Evolutionary conservation across 2,329 filamentous ascomycete genomes (phyloP).

Genomic region (Calonectria pseudoreteaudii): DNA sequence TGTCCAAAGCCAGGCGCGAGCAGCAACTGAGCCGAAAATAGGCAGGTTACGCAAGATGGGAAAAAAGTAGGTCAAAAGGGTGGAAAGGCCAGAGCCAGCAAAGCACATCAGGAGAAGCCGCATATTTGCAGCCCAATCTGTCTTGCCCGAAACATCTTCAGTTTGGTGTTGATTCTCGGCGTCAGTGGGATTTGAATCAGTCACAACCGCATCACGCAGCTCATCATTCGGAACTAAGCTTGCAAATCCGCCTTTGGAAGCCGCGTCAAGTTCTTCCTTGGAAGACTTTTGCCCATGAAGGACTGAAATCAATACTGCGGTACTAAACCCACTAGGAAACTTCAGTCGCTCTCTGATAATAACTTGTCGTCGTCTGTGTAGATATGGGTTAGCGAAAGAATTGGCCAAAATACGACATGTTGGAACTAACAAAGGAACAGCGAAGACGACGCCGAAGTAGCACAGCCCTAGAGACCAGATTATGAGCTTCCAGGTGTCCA

Average conservation of each 20-base stretch:
- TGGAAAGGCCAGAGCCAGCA: slow-evolving; percentile 72
- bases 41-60: slow-evolving; percentile 88
- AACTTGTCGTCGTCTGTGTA: slow-evolving; percentile 78
- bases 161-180: slow-evolving; percentile 48
- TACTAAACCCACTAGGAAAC: slow-evolving; percentile 96
- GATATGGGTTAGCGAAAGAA: not conserved
- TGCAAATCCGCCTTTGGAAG: slow-evolving; percentile 55
- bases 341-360: slow-evolving; percentile 92
- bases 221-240: slow-evolving; percentile 53
- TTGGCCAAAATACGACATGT: slow-evolving; percentile 4
- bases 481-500: slow-evolving; percentile 82
- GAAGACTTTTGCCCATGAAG: slow-evolving; percentile 73
- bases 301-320: slow-evolving; percentile 91
- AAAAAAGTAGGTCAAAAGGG: slow-evolving; percentile 89
- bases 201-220: slow-evolving; percentile 31
- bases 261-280: slow-evolving; percentile 49
- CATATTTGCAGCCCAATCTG: slow-evolving; percentile 61
- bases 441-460: slow-evolving; percentile 97
- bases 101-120: slow-evolving; percentile 69
- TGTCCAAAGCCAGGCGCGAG: slow-evolving; percentile 90
- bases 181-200: slow-evolving; percentile 38
- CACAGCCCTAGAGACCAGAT: slow-evolving; percentile 94
- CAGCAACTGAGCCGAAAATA: slow-evolving; percentile 81
- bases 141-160: slow-evolving; percentile 44
- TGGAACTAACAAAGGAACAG: slow-evolving; percentile 78